These are phyloP conservation scores for Gossypioides kirkii DNA, from an alignment of 345 rosid genomes.

Conservation along the genomic window DNA sequence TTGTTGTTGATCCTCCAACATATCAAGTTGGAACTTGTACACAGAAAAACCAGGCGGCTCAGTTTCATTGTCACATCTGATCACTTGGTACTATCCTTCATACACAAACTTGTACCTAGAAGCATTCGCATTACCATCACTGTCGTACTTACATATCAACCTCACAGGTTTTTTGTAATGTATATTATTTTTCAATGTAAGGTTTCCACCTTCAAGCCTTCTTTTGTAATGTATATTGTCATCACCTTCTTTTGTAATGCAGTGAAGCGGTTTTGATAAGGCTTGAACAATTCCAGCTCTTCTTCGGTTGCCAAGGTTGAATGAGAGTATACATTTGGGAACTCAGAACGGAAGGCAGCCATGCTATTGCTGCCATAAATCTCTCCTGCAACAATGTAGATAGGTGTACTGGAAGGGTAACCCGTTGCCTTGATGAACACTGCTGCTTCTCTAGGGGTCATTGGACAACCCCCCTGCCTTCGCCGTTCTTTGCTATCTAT, in stretches of 20 bases:
- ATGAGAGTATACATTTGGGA: not conserved
- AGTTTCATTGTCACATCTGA: slow-evolving; percentile 36
- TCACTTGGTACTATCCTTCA: slow-evolving; percentile 54
- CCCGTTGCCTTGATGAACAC: not conserved
- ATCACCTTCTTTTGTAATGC: too few relatives aligned
- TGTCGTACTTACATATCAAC: slow-evolving; percentile 46
- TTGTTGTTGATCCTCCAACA: not conserved
- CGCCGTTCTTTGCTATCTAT: not conserved
- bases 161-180: slow-evolving; percentile 41
- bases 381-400: slow-evolving; percentile 4
- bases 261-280: not conserved
- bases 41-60: slow-evolving; percentile 48
- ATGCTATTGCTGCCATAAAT: not conserved
- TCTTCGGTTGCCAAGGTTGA: not conserved
- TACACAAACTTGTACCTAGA: slow-evolving; percentile 40
- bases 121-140: slow-evolving; percentile 9
- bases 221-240: too few relatives aligned
- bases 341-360: not conserved
- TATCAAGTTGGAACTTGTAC: slow-evolving; percentile 37
- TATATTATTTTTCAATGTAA: slow-evolving; percentile 54
- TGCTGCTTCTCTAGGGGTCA: not conserved
- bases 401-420: not conserved
- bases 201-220: slow-evolving; percentile 57
- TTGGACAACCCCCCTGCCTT: not conserved
- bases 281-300: not conserved